Evolutionary conservation across 331 rosid species (phyloP).

Genomic region (Arachis monticola): DNA sequence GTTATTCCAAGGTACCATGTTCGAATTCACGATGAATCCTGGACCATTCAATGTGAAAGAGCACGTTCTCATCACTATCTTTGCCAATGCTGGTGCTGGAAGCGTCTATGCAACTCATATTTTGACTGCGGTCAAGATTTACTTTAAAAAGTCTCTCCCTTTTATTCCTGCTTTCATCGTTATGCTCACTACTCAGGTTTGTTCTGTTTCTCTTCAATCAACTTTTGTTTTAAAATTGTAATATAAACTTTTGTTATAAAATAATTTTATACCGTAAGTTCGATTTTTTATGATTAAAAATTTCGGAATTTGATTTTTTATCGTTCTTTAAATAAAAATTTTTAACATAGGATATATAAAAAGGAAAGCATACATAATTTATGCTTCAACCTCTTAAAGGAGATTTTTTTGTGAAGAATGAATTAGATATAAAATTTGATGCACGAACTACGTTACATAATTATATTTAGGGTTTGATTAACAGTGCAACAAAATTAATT

Average conservation of each 20-base stretch:
- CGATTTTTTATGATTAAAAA: no score
- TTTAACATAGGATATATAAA: no score
- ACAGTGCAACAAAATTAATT: no score
- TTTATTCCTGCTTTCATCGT: slow-evolving; percentile 68
- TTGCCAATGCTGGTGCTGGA: slow-evolving; percentile 75
- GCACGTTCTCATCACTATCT: slow-evolving; percentile 81
- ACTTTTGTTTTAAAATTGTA: not conserved
- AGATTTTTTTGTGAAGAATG: no score
- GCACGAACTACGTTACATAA: no score
- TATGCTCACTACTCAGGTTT: slow-evolving; percentile 82
- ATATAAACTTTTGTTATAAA: not conserved
- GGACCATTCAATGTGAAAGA: slow-evolving; percentile 89
- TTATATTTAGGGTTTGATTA: no score
- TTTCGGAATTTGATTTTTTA: no score
- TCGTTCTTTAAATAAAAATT: no score
- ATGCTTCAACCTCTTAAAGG: no score
- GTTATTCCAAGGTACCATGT: slow-evolving; percentile 55
- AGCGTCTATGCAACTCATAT: slow-evolving; percentile 76
- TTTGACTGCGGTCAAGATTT: slow-evolving; percentile 72
- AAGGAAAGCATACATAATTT: no score
- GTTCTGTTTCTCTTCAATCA: not conserved
- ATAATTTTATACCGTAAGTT: no score
- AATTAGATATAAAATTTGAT: no score
- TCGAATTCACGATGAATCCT: slow-evolving; percentile 71
- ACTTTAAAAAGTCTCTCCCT: slow-evolving; percentile 56